phyloP scores from a whole-genome alignment of 2,329 filamentous ascomycete genomes.

The Grosmannia serpens region DNA sequence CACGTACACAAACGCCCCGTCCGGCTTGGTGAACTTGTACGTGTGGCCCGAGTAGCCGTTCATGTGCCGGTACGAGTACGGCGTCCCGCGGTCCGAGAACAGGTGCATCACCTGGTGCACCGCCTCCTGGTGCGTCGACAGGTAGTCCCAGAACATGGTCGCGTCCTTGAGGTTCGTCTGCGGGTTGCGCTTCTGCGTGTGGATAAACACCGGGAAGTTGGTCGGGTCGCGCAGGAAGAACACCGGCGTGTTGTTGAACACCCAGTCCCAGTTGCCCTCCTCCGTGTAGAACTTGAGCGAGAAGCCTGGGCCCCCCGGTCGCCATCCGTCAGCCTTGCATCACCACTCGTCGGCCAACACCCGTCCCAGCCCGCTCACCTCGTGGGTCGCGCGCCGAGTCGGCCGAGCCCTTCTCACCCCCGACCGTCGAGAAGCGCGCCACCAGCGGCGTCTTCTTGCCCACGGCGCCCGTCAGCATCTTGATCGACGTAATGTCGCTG shows the following conservation, averaged over 20 bases:
- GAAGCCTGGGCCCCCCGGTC: too few species aligned
- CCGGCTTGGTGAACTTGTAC: conserved; percentile 53
- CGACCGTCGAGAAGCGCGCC: conserved; percentile 63
- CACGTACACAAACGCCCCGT: conserved; percentile 54
- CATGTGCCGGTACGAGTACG: conserved; percentile 54
- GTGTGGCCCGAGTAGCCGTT: conserved; percentile 58
- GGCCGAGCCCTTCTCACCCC: conserved; percentile 60
- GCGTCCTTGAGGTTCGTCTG: conserved; percentile 58
- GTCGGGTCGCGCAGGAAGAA: conserved; percentile 67
- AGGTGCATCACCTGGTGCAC: conserved; percentile 54
- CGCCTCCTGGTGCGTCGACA: conserved; percentile 48
- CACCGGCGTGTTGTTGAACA: conserved; percentile 64
- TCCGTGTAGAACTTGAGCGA: conserved; percentile 64
- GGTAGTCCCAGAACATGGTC: conserved; percentile 51
- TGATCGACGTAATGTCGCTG: conserved; percentile 8
- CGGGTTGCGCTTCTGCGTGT: conserved; percentile 67
- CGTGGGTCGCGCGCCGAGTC: conserved; percentile 70
- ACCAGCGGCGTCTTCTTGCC: conserved; percentile 47
- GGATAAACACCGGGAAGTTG: conserved; percentile 67
- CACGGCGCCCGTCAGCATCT: conserved; percentile 9
- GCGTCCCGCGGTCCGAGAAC: conserved; percentile 55
- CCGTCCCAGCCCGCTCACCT: not conserved
- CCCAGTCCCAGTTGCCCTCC: conserved; percentile 63
- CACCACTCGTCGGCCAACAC: too few species aligned
- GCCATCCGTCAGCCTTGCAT: too few species aligned